Conservation (phyloP, 192 early-diverging fungal genomes). For the Paraglomus brasilianum region DNA sequence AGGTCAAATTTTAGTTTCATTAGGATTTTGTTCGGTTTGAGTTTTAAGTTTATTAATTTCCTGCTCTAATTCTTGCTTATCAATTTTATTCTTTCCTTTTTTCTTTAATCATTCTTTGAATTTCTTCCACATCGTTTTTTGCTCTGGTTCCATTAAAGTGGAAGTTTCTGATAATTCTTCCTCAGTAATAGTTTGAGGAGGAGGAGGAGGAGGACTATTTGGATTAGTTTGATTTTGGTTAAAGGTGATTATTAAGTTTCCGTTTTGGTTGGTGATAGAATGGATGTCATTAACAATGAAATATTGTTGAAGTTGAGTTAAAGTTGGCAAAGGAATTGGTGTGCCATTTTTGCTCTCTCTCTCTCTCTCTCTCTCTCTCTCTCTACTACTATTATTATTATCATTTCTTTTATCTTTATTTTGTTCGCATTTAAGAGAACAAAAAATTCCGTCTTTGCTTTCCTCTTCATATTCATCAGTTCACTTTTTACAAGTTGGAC, state of each 20-base stretch:
- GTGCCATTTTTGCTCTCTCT: conserved; percentile 16
- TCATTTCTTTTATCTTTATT: conserved; percentile 1
- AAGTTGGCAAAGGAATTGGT: neutral
- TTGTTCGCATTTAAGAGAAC: neutral
- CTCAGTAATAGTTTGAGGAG: conserved; percentile 15
- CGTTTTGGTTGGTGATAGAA: conserved; percentile 13
- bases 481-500: too few species aligned
- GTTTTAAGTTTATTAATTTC: conserved; percentile 18
- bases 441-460: too few species aligned
- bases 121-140: conserved; percentile 15
- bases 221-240: conserved; percentile 3
- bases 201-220: conserved; percentile 7
- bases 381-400: neutral
- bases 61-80: conserved; percentile 14
- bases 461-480: too few species aligned
- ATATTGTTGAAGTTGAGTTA: neutral
- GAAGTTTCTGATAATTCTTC: conserved; percentile 16
- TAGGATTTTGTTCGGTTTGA: conserved; percentile 16
- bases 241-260: conserved; percentile 4
- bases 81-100: conserved; percentile 15
- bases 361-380: conserved; percentile 20
- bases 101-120: conserved; percentile 10
- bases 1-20: conserved; percentile 13
- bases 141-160: conserved; percentile 15
- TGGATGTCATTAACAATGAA: conserved; percentile 3